These are phyloP conservation scores for Populus pruinosa DNA, from an alignment of 345 rosid species.

Conservation along the genomic window DNA sequence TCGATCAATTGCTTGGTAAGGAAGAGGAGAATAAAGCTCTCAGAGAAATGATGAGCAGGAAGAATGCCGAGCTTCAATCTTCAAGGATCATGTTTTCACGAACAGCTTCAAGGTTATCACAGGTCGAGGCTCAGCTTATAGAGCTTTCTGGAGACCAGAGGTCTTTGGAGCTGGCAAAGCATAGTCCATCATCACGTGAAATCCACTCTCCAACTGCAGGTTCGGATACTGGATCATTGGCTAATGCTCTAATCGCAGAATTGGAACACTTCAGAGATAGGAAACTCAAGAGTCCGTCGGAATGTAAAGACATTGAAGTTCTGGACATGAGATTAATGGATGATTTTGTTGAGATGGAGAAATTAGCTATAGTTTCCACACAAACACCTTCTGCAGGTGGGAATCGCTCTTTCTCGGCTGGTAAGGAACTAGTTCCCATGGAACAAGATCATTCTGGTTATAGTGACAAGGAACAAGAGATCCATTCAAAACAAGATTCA, in stretches of 20 bases:
- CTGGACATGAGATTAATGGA: conserved; percentile 66
- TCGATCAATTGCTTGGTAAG: conserved; percentile 50
- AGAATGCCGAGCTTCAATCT: conserved; percentile 52
- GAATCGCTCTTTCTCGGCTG: conserved; percentile 1
- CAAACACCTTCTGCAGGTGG: conserved; percentile 31
- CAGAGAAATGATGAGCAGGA: conserved; percentile 53
- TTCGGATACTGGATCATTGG: conserved; percentile 61
- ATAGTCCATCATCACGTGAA: conserved; percentile 27
- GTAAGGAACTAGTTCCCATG: conserved; percentile 33
- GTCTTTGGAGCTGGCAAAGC: conserved; percentile 30
- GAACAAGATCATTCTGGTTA: conserved; percentile 11
- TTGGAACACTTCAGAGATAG: conserved; percentile 41
- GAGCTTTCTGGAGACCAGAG: conserved; percentile 30
- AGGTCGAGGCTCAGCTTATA: conserved; percentile 34
- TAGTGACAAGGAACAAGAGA: conserved; percentile 14
- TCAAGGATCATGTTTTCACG: conserved; percentile 48
- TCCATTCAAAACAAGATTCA: conserved; percentile 21
- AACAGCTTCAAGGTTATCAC: conserved; percentile 48
- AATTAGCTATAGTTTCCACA: conserved; percentile 61
- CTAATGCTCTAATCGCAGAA: conserved; percentile 50
- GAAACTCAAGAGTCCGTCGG: conserved; percentile 28
- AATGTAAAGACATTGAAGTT: conserved; percentile 24
- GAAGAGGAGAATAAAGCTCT: conserved; percentile 78
- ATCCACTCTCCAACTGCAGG: conserved; percentile 20
- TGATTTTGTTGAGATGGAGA: conserved; percentile 81